Evolutionary conservation across 2,329 filamentous ascomycete species (phyloP).

Genomic region (Ilyonectria sp.): DNA sequence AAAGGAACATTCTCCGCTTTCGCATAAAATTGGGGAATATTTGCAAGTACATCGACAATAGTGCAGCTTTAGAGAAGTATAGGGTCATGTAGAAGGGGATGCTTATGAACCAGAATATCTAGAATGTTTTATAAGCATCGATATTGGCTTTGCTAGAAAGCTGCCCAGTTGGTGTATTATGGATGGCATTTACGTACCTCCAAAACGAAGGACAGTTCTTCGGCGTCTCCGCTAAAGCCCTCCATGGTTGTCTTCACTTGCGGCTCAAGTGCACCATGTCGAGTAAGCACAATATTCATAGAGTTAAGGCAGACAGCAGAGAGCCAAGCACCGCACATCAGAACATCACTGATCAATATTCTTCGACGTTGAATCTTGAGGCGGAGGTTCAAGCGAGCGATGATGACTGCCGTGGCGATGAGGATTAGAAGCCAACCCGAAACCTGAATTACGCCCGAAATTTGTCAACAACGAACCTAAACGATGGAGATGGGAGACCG

Average conservation of each 20-base stretch:
- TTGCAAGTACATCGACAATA: constrained; percentile 39
- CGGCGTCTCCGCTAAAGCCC: background rate
- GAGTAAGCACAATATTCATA: constrained; percentile 18
- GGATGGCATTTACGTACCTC: background rate
- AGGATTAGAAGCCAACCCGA: background rate
- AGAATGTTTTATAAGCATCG: background rate
- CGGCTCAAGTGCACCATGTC: constrained; percentile 27
- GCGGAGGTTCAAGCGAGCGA: constrained; percentile 36
- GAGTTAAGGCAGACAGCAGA: constrained; percentile 6
- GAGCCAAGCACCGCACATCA: constrained; percentile 31
- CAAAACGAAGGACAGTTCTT: background rate
- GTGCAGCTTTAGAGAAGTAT: constrained; percentile 40
- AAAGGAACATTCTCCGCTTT: constrained; percentile 27
- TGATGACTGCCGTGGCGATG: constrained; percentile 2
- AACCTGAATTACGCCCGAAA: background rate
- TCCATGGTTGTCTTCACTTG: background rate
- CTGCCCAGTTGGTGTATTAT: background rate
- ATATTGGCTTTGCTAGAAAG: background rate
- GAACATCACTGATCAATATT: constrained; percentile 22
- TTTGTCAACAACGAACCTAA: background rate
- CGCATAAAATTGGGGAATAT: constrained; percentile 40
- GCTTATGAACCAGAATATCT: constrained; percentile 31
- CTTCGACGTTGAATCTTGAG: constrained; percentile 29
- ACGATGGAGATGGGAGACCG: too few species aligned
- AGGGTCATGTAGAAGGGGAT: constrained; percentile 37